Base-by-base conservation (phyloP, 352 stramenopile genomes). In the Pythium biforme region DNA sequence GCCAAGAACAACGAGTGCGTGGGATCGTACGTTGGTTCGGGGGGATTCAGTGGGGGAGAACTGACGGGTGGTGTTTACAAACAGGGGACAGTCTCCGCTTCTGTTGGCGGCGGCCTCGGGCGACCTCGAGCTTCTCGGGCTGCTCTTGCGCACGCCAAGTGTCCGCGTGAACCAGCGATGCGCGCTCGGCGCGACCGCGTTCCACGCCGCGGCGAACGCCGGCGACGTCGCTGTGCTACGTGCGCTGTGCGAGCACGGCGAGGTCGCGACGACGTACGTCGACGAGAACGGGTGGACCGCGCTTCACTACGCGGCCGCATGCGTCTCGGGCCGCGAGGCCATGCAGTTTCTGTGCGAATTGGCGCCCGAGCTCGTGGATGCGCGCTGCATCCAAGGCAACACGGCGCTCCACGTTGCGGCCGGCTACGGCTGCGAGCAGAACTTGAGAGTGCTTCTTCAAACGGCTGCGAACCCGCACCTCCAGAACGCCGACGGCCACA, bases 231-330 rank as follows among this genome's bases (percentile, higher is more conserved):
- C 64, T 20, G 73, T 82, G 55, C 33, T 92, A 11, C 72, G 86
- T 27, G n/a, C 82, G 31, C 49, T 92, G 10, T 79, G 70, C 20
- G 68, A 75, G n/a, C 55, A 73, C 26, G 80, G 82, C 0, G 68
- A 68, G 3, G 47, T 71, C 1, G 51, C 70, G 4, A 67, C 71
- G 2, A 53, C 39, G 15, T 49, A 55, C 9, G 60, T 73, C 9
- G 82, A 90, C 23, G 70, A 81, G 11, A 86, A 87, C 58, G 78
- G 73, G 5, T 92, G 80, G 80, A 89, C 75, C 23, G 71, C 73
- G 2, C 59, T 92, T 2, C 82, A 92, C 34, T 90, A 89, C 48
- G 77, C 74, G 4, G 78, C 77, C 11, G 80, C 72, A 11, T 89
- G 78, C 26, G 31, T 55, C 10, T 66, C 43, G 0, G 80, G 76